Percentiles rank a stretch among this genome's conserved stretches.
phyloP scores from a whole-genome alignment of 2,329 filamentous ascomycete species.

The Verticillium nonalfalfae region DNA sequence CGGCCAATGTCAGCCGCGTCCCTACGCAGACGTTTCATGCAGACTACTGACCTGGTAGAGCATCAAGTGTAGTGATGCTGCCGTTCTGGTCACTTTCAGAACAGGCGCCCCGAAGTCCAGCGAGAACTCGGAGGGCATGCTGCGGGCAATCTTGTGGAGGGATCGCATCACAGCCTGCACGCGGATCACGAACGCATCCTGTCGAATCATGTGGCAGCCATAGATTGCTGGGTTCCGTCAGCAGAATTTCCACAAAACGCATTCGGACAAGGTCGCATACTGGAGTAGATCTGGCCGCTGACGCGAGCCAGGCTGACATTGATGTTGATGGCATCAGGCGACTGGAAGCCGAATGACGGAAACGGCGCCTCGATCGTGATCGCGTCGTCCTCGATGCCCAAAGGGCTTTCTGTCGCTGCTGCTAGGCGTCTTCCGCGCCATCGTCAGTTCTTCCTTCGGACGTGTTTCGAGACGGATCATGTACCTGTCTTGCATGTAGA shows the following conservation, averaged over 20 bases:
- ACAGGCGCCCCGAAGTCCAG: not conserved
- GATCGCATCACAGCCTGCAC: not conserved
- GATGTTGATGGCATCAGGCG: not conserved
- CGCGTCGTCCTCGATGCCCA: not conserved
- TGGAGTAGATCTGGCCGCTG: not conserved
- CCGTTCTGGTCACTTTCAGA: not conserved
- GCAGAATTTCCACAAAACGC: not conserved
- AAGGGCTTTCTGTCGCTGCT: not conserved
- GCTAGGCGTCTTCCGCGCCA: not conserved
- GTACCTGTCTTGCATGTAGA: constrained; percentile 3
- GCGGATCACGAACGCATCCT: not conserved
- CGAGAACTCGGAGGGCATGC: not conserved
- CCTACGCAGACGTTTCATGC: not conserved
- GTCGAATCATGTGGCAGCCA: not conserved
- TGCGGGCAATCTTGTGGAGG: not conserved
- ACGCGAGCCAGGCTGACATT: not conserved
- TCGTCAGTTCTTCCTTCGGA: not conserved
- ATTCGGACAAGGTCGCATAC: not conserved
- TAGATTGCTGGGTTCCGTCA: not conserved
- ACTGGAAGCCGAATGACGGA: not conserved
- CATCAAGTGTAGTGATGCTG: not conserved
- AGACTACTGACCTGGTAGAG: not conserved
- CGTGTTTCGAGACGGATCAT: not conserved
- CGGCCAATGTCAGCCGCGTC: not conserved
- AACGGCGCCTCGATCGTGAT: not conserved